Evolutionary conservation across 108 stramenopile genomes (phyloP).

Genomic region (Fragilaria radians): DNA sequence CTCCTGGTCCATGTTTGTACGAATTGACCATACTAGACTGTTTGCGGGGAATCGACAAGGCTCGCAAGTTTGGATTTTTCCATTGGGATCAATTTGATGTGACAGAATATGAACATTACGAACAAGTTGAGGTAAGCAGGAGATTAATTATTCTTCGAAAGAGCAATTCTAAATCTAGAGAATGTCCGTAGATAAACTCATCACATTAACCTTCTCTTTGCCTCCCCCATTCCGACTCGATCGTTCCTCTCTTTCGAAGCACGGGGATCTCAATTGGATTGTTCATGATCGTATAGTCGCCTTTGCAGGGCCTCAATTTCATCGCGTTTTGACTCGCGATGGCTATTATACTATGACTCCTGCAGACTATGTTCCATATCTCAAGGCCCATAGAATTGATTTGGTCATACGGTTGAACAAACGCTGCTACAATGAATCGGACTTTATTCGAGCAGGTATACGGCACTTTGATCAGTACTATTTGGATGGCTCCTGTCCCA

Average conservation of each 20-base stretch:
- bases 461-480: conserved; percentile 89
- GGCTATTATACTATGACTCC: conserved; percentile 91
- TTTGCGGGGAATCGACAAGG: conserved; percentile 84
- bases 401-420: conserved; percentile 94
- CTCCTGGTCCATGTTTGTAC: conserved; percentile 91
- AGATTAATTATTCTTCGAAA: no score
- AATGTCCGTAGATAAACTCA: no score
- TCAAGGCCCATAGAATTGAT: conserved; percentile 74
- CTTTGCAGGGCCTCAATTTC: conserved; percentile 96
- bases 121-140: conserved; percentile 85
- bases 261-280: conserved; percentile 99
- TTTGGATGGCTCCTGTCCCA: conserved; percentile 92
- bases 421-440: conserved; percentile 87
- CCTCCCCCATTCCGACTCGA: no score
- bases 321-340: conserved; percentile 55
- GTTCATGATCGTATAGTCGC: conserved; percentile 87
- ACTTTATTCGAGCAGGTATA: conserved; percentile 88
- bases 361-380: conserved; percentile 94
- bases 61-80: conserved; percentile 71
- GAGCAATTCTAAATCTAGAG: no score
- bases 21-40: conserved; percentile 89
- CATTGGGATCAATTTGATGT: conserved; percentile 83
- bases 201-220: no score
- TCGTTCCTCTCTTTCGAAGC: no score
- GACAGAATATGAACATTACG: conserved; percentile 96